phyloP scores from a whole-genome alignment of 2,329 filamentous ascomycete genomes.

The Rhynchosporium agropyri region DNA sequence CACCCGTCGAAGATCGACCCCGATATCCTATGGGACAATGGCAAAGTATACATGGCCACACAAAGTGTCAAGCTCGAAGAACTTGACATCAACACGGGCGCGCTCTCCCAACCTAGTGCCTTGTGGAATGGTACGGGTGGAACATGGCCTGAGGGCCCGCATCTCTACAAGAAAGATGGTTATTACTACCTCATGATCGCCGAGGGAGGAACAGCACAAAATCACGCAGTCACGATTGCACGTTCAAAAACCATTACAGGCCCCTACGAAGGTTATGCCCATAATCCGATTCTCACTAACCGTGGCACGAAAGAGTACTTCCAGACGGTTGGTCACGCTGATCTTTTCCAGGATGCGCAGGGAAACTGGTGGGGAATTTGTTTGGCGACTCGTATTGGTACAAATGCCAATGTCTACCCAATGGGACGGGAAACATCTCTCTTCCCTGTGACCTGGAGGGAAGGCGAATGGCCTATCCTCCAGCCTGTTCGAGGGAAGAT shows the following conservation, averaged over 20 bases:
- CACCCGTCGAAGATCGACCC: background rate
- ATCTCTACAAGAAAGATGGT: constrained; percentile 59
- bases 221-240: constrained; percentile 63
- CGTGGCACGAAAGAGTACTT: background rate
- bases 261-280: constrained; percentile 53
- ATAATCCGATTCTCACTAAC: background rate
- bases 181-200: constrained; percentile 64
- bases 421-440: constrained; percentile 58
- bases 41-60: background rate
- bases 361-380: constrained; percentile 56
- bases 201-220: constrained; percentile 62
- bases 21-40: constrained; percentile 5
- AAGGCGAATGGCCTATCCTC: constrained; percentile 51
- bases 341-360: constrained; percentile 54
- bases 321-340: constrained; percentile 58
- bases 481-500: constrained; percentile 48
- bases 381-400: constrained; percentile 50
- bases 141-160: constrained; percentile 52
- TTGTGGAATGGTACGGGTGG: background rate
- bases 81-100: background rate
- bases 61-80: background rate
- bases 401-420: constrained; percentile 51
- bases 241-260: constrained; percentile 57
- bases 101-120: background rate
- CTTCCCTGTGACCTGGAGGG: constrained; percentile 51